Evolutionary conservation across 352 stramenopile species (phyloP), one percentile per base, ranked within the genome.

Genomic region (Globisporangium yorkense): DNA sequence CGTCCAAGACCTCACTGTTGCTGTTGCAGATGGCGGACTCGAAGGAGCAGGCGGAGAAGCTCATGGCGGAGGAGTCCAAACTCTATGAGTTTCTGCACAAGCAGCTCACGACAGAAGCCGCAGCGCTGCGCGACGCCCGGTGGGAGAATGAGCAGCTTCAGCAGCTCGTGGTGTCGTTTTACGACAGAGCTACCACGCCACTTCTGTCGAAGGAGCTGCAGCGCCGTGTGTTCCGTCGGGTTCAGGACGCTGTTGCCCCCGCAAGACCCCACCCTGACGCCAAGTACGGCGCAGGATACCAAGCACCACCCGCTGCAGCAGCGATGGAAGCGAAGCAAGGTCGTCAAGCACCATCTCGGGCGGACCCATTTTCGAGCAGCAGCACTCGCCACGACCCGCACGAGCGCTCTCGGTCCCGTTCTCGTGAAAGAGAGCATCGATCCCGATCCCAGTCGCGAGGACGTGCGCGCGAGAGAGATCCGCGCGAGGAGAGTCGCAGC

Each of bases 11-110:
- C 6, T 33, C 27, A 35, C 18, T 57, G 27, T 27, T 45, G 13
- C 31, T 48, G 37, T 4, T 43, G 43, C 44, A 71, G 64, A 50
- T 78, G 39, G 56, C 60, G 43, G 71, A 77, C 37, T 71, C 65
- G 20, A 71, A 75, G 31, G 67, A 62, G 4, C 10, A 59, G 48
- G 31, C 37, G 27, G 48, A 58, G 10, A 63, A 59, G 41, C 1
- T 44, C 44, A 44, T 24, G 24, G 15, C 45, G 15, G 63, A 80
- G 35, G 64, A 67, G 44, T 54, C 67, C 1, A 69, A 71, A 39
- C 56, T 65, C 7, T 61, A 72, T 51, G 65, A 63, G 21, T 78
- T 71, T 13, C 43, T 81, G 2, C 63, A 71, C 33, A 51, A 75
- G 37, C 59, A 70, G 29, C 47, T 84, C 29, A 43, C 54, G 44